Evolutionary conservation across 192 early-diverging fungal genomes (phyloP), one percentile per base, ranked within the genome.

Genomic region (Rhizophagus clarus): DNA sequence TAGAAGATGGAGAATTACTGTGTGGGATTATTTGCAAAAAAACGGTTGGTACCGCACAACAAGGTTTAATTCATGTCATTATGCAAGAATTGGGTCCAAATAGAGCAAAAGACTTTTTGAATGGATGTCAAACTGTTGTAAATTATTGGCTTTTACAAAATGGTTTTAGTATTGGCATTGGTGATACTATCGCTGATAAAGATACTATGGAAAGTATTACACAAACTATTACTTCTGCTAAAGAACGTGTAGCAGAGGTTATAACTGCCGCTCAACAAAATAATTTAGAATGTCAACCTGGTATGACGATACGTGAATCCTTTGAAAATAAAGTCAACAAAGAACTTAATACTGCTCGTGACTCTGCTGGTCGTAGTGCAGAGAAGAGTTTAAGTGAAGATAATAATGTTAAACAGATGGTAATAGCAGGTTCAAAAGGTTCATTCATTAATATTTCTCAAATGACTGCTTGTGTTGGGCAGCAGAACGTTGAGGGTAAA

Each of bases 401-500:
- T 74, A 99, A 99, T 88, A 99, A 99, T 85, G 94, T 97, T 67
- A 94, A 94, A 61, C 94, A 97, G 88, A 99, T 99, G 98, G 94
- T 96, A 34, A 90, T 96, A 45, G 89, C 96, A 26, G 98, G 98
- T 69, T 97, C 97, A 42, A 99, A 99, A 82, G 98, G 98, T 67
- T 96, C 95, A 11, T 92, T 92, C 74, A 95, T 99, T 75, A 99
- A 99, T 84, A 92, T 98, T 49, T 96, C 97, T 32, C 98, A 99
- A 87, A 99, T 99, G 95, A 88, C 96, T 24, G 96, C 96, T 24
- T 96, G 94, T 94, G 97, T 99, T n/a, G 98, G 98, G 60, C 98
- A 98, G 86, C 98, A 99, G 84, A 96, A 96, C 87, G 97, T 99
- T n/a, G 97, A 99, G 81, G 98, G 98, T 80, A 96, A 96, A 82